Base-by-base conservation (phyloP, 257 asterid genomes). In the Nicotiana noctiflora region DNA sequence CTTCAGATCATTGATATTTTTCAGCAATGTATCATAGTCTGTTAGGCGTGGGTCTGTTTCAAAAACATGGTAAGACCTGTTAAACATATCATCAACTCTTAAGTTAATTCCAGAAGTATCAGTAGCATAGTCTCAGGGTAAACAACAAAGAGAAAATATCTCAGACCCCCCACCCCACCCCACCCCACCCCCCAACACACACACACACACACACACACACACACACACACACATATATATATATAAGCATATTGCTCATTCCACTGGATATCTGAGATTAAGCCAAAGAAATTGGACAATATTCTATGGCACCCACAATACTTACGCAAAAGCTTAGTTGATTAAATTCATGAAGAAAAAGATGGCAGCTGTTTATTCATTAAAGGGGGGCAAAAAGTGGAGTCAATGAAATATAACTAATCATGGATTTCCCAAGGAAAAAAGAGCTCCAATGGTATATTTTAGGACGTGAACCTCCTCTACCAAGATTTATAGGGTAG, bases 1-100 rank as follows among this genome's bases (percentile, higher is more conserved):
- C 90, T 87, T 94, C 81, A 96, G 88, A 81, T 94, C 99, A 17
- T 91, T 88, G 82, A 96, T 91, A 83, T 96, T 96, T 83, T 89
- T 83, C 65, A 96, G 90, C 90, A 96, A 89, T 46, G 98, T 94
- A n/a, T 96, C 95, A 72, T 96, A 96, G 90, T 96, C 99, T 72
- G 98, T 96, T 90, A 96, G 87, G 79, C 99, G 97, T 84, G 99
- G 99, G 81, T 96, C 99, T 96, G 95, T 77, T 77, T 29, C 53
- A 65, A 81, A 81, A 68, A 63, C 76, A 82, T 72, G 60, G 14
- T 72, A 72, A 72, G 78, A 72, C 37, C 78, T 46, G 60, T 57
- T 72, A 72, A 72, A 72, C 78, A 72, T 46, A 72, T 23, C 78
- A 72, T 64, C 60, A 72, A 64, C 74, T 64, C 46, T 64, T 64